phyloP scores from a whole-genome alignment of 1,284 basidiomycete species.

The Schizophyllum amplum region DNA sequence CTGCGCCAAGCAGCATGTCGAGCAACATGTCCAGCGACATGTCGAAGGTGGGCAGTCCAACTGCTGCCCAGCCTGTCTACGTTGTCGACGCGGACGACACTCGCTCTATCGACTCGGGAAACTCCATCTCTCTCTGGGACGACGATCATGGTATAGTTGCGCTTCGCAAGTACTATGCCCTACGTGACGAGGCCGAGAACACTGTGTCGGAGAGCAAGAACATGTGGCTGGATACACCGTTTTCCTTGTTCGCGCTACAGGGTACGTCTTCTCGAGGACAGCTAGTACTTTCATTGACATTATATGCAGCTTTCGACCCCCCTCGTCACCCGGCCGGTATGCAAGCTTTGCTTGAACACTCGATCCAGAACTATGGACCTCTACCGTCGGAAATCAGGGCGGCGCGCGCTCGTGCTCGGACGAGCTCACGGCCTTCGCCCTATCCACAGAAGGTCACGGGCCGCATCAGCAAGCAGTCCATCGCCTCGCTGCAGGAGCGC shows the following conservation, averaged over 20 bases:
- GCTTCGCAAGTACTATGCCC: constrained; percentile 58
- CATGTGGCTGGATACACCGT: constrained; percentile 62
- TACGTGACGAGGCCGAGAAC: constrained; percentile 59
- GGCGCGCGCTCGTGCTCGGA: constrained; percentile 54
- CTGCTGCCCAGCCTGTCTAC: constrained; percentile 36
- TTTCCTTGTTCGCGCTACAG: constrained; percentile 63
- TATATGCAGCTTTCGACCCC: constrained; percentile 55
- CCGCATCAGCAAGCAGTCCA: constrained; percentile 1
- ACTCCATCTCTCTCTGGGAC: constrained; percentile 34
- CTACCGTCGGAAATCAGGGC: constrained; percentile 60
- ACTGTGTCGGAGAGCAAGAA: constrained; percentile 61
- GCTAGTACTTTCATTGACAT: constrained; percentile 3
- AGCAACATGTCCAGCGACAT: constrained; percentile 11
- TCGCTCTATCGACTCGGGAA: constrained; percentile 33
- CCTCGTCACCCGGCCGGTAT: constrained; percentile 57
- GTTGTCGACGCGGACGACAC: constrained; percentile 47
- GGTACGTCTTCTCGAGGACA: constrained; percentile 34
- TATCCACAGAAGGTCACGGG: constrained; percentile 44
- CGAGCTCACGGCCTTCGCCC: constrained; percentile 61
- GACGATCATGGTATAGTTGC: constrained; percentile 55
- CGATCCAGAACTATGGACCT: constrained; percentile 58
- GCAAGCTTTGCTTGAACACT: constrained; percentile 65
- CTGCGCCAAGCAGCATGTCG: constrained; percentile 16
- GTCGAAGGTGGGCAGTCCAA: constrained; percentile 16
- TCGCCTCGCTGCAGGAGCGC: not conserved